Percentiles rank a stretch among this genome's conserved stretches.
Evolutionary conservation across 169 alveolate species (phyloP).

Genomic region (Plasmodium ovale): DNA sequence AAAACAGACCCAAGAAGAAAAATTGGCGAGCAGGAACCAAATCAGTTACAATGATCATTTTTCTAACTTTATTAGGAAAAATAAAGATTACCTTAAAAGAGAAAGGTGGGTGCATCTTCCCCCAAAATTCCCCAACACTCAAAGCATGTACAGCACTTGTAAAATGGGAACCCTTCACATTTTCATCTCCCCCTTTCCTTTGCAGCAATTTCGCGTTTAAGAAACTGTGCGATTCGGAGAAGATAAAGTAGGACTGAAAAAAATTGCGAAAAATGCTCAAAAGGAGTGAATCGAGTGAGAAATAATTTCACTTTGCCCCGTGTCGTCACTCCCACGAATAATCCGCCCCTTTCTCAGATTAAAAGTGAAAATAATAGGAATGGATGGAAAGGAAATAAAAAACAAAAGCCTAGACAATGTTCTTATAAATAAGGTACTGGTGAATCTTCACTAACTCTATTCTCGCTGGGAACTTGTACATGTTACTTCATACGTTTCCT

Average conservation of each 20-base stretch:
- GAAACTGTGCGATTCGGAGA: constrained; percentile 31
- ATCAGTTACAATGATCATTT: constrained; percentile 32
- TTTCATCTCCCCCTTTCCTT: neutral
- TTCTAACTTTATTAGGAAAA: constrained; percentile 43
- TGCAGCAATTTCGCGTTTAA: constrained; percentile 34
- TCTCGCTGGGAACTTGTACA: neutral
- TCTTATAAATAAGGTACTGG: constrained; percentile 70
- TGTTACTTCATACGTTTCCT: neutral
- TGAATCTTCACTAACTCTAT: too few relatives aligned
- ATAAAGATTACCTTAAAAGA: constrained; percentile 38
- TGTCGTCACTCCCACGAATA: neutral
- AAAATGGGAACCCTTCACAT: neutral
- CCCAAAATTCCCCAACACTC: neutral
- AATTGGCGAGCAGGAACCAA: too few relatives aligned
- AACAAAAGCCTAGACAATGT: constrained; percentile 63
- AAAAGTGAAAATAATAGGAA: constrained; percentile 70
- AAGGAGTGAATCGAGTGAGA: too few relatives aligned
- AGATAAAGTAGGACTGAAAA: constrained; percentile 36
- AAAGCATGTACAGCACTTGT: neutral
- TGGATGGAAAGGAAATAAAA: constrained; percentile 52
- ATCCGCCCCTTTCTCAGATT: constrained; percentile 7
- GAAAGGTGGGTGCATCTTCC: constrained; percentile 19
- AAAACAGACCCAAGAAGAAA: neutral
- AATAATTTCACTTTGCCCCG: neutral
- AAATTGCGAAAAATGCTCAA: neutral